These are phyloP conservation scores for Acer negundo DNA, from an alignment of 345 rosid genomes.

Conservation along the genomic window DNA sequence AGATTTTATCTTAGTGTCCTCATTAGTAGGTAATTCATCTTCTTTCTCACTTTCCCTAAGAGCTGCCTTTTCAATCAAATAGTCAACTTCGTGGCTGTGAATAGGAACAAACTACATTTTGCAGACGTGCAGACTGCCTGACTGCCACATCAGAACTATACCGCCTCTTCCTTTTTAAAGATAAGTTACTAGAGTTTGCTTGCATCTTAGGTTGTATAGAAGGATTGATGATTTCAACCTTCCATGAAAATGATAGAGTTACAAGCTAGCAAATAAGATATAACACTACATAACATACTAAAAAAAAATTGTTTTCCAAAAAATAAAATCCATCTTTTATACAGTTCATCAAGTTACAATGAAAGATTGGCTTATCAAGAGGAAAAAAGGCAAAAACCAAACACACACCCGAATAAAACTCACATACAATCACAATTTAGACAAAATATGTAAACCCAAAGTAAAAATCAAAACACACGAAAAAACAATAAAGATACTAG, in stretches of 20 bases:
- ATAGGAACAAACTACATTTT: slow-evolving; percentile 16
- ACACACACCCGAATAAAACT: background rate
- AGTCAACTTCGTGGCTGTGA: slow-evolving; percentile 25
- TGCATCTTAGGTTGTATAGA: background rate
- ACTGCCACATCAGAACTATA: background rate
- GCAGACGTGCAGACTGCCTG: slow-evolving; percentile 48
- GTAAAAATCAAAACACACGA: background rate
- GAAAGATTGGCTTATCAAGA: background rate
- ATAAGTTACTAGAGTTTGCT: slow-evolving; percentile 3
- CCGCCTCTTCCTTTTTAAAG: slow-evolving; percentile 15
- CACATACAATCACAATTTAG: background rate
- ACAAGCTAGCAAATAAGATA: background rate
- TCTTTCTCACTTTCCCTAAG: slow-evolving; percentile 40
- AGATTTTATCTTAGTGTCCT: slow-evolving; percentile 16
- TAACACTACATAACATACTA: background rate
- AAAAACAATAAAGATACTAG: too few species aligned
- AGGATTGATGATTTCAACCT: slow-evolving; percentile 21
- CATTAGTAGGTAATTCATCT: slow-evolving; percentile 22
- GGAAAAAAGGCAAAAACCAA: background rate
- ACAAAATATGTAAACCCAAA: too few species aligned
- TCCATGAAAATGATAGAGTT: slow-evolving; percentile 6
- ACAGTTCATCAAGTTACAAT: background rate
- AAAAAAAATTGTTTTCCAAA: background rate
- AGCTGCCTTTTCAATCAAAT: slow-evolving; percentile 33
- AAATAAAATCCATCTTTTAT: background rate